Base-by-base conservation (phyloP, 352 stramenopile species). In the Thraustotheca clavata region DNA sequence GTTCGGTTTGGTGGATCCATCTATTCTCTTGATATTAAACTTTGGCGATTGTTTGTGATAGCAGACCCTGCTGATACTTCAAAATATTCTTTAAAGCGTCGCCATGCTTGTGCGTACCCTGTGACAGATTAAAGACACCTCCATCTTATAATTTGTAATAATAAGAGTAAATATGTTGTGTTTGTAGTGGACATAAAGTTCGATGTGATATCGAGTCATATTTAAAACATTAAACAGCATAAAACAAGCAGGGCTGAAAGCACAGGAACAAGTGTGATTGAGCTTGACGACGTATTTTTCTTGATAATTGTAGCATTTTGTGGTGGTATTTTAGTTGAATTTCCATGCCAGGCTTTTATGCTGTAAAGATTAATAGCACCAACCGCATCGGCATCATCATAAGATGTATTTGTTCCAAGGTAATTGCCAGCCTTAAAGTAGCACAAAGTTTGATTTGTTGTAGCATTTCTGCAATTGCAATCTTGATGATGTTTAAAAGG, bases 401-500 rank as follows among this genome's bases (percentile, higher is more conserved):
- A 52, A 24, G 43, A 26, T 14, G 29, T 60, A 38, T 60, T 60
- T n/a, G 50, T 49, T n/a, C 48, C 34, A 2, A 60, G 34, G 50
- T 60, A 60, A 38, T 60, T 60, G 20, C 50, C 50, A 8, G 50
- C 29, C 34, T 60, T 60, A n/a, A 60, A 60, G 29, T 60, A 60
- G 50, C 50, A 60, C 9, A 47, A 38, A 12, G 50, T 22, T 1
- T 48, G 16, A 6, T 1, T 26, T 3, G 16, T 1, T 1, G 24
- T 47, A 34, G 27, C 29, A 31, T 52, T 52, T 2, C 43, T 24
- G 50, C 50, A 60, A 14, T 49, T 1, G 50, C 50, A 60, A 3
- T 60, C 24, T 24, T 20, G 3, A 14, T 47, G 20, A 14, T 60
- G 34, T 3, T 4, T 5, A 26, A 47, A 60, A 5, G 29, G 16